Conservation (phyloP, 345 rosid species). For the Pseudoturritis turrita region DNA sequence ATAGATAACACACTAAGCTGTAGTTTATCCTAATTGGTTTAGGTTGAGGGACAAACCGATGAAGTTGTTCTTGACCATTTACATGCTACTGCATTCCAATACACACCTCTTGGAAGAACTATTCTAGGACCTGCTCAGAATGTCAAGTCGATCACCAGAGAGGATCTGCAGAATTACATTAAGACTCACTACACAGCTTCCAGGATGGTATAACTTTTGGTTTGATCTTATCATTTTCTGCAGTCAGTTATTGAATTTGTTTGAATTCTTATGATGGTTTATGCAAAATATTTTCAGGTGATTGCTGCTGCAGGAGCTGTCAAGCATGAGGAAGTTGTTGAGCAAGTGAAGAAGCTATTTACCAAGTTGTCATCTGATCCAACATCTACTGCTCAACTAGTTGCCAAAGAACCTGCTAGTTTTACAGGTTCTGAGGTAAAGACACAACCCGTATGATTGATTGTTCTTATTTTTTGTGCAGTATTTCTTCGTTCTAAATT, state of each 20-base stretch:
- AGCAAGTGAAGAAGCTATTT: constrained; percentile 76
- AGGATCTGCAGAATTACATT: constrained; percentile 75
- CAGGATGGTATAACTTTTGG: constrained; percentile 58
- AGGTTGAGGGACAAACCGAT: constrained; percentile 93
- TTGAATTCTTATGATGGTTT: neutral
- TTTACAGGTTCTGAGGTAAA: constrained; percentile 98
- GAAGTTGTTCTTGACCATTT: constrained; percentile 96
- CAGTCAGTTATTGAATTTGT: neutral
- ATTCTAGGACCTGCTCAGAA: constrained; percentile 93
- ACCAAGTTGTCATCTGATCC: constrained; percentile 80
- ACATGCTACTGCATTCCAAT: constrained; percentile 96
- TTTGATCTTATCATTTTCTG: neutral
- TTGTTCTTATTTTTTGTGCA: neutral
- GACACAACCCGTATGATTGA: neutral
- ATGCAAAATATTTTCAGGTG: constrained; percentile 47
- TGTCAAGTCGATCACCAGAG: constrained; percentile 68
- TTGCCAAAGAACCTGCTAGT: constrained; percentile 71
- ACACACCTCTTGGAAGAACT: constrained; percentile 88
- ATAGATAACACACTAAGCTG: neutral
- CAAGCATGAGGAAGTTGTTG: constrained; percentile 95
- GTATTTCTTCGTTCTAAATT: neutral
- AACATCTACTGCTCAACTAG: constrained; percentile 80
- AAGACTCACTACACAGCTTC: constrained; percentile 96
- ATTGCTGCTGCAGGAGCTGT: constrained; percentile 97
- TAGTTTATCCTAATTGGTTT: neutral